Evolutionary conservation across 176 grass and related monocot genomes (phyloP).

Genomic region (Elaeis guineensis): DNA sequence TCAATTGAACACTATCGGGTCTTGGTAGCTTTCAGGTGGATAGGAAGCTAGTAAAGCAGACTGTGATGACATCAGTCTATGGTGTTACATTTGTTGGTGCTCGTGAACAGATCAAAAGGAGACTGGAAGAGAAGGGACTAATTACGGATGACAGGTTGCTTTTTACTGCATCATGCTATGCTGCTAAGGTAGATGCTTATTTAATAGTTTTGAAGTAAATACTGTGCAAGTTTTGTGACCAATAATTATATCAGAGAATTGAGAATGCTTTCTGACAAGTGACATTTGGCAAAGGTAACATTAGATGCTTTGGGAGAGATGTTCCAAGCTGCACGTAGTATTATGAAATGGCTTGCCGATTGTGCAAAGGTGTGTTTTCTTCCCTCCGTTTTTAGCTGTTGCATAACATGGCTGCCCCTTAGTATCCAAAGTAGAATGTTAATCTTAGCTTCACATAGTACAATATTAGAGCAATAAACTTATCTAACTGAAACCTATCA

Average conservation of each 20-base stretch:
- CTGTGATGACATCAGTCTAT: constrained; percentile 99
- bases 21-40: constrained; percentile 87
- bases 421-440: not conserved
- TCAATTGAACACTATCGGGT: constrained; percentile 32
- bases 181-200: constrained; percentile 45
- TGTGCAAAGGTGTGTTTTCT: constrained; percentile 70
- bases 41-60: constrained; percentile 97
- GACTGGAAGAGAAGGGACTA: constrained; percentile 81
- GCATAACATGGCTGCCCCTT: not conserved
- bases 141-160: constrained; percentile 70
- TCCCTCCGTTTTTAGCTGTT: not conserved
- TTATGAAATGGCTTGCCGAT: constrained; percentile 89
- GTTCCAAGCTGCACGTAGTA: constrained; percentile 87
- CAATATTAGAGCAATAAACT: too few species aligned
- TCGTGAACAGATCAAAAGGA: constrained; percentile 78
- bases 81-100: constrained; percentile 94
- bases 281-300: constrained; percentile 49
- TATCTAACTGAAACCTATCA: too few species aligned
- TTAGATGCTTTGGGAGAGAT: constrained; percentile 89
- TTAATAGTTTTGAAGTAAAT: not conserved
- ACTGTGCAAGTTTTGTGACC: too few species aligned
- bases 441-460: too few species aligned
- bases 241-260: too few species aligned
- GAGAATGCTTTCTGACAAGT: not conserved
- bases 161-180: constrained; percentile 71